These are phyloP conservation scores for Pseudonectria buxi DNA, from an alignment of 2,329 filamentous ascomycete genomes.

Conservation along the genomic window DNA sequence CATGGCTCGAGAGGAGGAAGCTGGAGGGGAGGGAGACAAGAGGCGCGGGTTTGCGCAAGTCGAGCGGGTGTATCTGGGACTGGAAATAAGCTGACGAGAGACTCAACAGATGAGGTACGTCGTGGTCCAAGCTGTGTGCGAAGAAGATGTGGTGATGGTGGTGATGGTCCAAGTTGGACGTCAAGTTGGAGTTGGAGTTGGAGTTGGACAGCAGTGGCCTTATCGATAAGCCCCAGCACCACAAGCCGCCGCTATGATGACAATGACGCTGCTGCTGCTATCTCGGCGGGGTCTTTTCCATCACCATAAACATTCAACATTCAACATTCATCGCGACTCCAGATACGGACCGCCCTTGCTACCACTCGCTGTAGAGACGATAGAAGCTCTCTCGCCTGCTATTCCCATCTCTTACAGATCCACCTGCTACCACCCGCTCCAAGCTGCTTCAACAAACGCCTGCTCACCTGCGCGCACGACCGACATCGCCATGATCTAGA, in stretches of 20 bases:
- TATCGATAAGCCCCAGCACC: slow-evolving; percentile 28
- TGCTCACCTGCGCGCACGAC: background rate
- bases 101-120: too few relatives aligned
- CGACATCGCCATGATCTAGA: slow-evolving; percentile 29
- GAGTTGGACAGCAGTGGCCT: slow-evolving; percentile 9
- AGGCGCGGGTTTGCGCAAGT: too few relatives aligned
- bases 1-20: slow-evolving; percentile 29
- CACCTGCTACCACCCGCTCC: too few relatives aligned
- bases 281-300: slow-evolving; percentile 10
- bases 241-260: slow-evolving; percentile 13
- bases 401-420: too few relatives aligned
- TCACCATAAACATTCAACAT: slow-evolving; percentile 12
- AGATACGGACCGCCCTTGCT: too few relatives aligned
- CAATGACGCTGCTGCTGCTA: slow-evolving; percentile 11
- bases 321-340: too few relatives aligned
- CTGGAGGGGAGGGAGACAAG: background rate
- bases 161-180: background rate
- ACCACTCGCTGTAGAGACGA: too few relatives aligned
- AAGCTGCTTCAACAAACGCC: background rate
- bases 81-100: too few relatives aligned
- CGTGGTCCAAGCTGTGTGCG: too few relatives aligned
- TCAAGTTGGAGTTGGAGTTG: slow-evolving; percentile 8
- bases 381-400: too few relatives aligned
- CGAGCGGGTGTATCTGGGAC: slow-evolving; percentile 5
- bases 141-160: background rate